Percentiles rank a stretch among this genome's conserved stretches.
phyloP scores from a whole-genome alignment of 2,329 filamentous ascomycete species.

The Calonectria hawksworthii region DNA sequence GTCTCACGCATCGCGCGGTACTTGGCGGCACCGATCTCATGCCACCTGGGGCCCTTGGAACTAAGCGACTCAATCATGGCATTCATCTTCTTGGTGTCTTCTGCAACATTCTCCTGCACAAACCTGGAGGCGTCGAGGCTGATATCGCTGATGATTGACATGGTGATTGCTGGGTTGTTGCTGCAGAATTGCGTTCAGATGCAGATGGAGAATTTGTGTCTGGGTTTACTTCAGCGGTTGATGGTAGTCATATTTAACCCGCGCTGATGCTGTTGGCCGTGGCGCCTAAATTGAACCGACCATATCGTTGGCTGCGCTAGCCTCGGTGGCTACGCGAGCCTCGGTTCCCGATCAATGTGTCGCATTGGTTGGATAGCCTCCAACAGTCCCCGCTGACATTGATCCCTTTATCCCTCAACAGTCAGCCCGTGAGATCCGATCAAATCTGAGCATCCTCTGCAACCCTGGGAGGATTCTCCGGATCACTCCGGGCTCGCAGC shows the following conservation, averaged over 20 bases:
- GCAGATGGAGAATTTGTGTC: background rate
- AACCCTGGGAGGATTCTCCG: background rate
- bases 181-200: background rate
- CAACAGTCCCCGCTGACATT: background rate
- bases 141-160: background rate
- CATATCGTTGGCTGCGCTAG: background rate
- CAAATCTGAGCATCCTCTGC: background rate
- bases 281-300: background rate
- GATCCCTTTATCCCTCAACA: background rate
- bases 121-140: background rate
- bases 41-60: background rate
- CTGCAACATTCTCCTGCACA: background rate
- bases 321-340: background rate
- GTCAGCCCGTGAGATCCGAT: background rate
- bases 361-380: background rate
- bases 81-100: background rate
- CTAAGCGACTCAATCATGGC: background rate
- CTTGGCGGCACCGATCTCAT: background rate
- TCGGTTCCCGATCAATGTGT: background rate
- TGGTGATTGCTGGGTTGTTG: background rate
- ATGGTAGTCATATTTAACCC: background rate
- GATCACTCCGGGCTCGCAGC: background rate
- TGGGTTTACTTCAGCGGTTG: background rate
- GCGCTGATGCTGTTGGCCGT: background rate
- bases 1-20: background rate